These are phyloP conservation scores for Effrenium voratum DNA, from an alignment of 73 alveolate species.

Conservation along the genomic window DNA sequence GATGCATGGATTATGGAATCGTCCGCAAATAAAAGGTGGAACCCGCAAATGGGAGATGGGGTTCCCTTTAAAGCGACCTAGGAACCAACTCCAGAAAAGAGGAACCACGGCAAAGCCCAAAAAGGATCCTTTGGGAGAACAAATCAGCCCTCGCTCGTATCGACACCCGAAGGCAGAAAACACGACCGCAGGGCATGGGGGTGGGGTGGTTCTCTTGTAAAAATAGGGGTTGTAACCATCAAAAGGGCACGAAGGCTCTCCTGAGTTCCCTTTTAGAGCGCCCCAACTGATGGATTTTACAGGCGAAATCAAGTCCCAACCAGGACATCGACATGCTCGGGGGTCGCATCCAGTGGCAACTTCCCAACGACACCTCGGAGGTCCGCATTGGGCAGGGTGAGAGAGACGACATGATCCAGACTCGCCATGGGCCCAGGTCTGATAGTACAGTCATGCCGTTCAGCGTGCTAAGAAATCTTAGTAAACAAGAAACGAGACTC, in stretches of 20 bases:
- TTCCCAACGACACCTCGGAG: conserved; percentile 33
- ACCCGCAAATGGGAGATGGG: too few species aligned
- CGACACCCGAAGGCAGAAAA: background rate
- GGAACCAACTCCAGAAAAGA: too few species aligned
- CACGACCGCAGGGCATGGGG: background rate
- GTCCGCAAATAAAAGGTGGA: too few species aligned
- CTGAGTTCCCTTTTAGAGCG: background rate
- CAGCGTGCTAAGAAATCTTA: too few species aligned
- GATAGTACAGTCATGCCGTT: too few species aligned
- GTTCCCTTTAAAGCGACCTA: too few species aligned
- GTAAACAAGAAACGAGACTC: too few species aligned
- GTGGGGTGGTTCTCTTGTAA: background rate
- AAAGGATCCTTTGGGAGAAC: too few species aligned
- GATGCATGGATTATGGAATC: too few species aligned
- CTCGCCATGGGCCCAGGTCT: too few species aligned
- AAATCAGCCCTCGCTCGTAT: too few species aligned
- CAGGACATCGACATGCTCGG: conserved; percentile 44
- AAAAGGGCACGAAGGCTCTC: background rate
- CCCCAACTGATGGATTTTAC: background rate
- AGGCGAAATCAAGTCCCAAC: background rate
- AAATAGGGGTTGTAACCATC: background rate
- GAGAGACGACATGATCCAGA: background rate
- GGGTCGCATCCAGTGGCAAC: background rate
- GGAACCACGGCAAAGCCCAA: too few species aligned
- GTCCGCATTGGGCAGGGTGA: background rate